These are phyloP conservation scores for Pseudomassariella vexata DNA, from an alignment of 2,329 filamentous ascomycete species.

Conservation along the genomic window DNA sequence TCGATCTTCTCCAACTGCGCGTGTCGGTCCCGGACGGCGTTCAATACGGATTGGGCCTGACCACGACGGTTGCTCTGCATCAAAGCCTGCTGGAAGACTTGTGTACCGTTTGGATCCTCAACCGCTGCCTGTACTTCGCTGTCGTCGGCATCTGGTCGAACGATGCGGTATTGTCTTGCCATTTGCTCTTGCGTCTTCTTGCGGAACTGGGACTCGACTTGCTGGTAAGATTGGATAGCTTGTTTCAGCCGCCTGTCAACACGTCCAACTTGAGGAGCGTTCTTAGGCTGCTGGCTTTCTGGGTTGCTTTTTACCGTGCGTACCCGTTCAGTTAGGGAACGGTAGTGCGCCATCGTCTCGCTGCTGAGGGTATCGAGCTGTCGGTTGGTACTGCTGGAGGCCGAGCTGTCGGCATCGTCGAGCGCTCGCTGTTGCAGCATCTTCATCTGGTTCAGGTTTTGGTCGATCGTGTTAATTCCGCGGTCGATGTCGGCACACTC, in stretches of 20 bases:
- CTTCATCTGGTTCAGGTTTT: slow-evolving; percentile 65
- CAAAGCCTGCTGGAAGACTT: slow-evolving; percentile 84
- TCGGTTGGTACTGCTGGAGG: slow-evolving; percentile 58
- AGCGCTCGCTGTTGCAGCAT: slow-evolving; percentile 67
- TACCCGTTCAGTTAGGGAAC: slow-evolving; percentile 71
- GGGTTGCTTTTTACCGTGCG: slow-evolving; percentile 77
- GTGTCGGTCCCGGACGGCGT: slow-evolving; percentile 77
- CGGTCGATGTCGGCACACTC: slow-evolving; percentile 76
- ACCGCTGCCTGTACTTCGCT: slow-evolving; percentile 73
- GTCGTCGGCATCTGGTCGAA: slow-evolving; percentile 73
- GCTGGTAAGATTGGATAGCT: slow-evolving; percentile 77
- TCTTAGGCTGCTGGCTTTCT: slow-evolving; percentile 66
- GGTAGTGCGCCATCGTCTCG: slow-evolving; percentile 80
- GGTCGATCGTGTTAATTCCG: slow-evolving; percentile 69
- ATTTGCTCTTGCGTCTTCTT: slow-evolving; percentile 78
- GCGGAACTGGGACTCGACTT: slow-evolving; percentile 73
- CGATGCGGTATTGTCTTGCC: slow-evolving; percentile 85
- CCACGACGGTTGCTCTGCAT: slow-evolving; percentile 76
- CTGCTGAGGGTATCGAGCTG: slow-evolving; percentile 69
- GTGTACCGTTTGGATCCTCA: slow-evolving; percentile 63
- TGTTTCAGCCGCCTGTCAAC: slow-evolving; percentile 75
- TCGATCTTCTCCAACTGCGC: slow-evolving; percentile 89
- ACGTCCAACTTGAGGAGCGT: slow-evolving; percentile 73
- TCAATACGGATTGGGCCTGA: slow-evolving; percentile 72
- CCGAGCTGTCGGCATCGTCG: slow-evolving; percentile 66